Base-by-base conservation (phyloP, 2,329 filamentous ascomycete species). In the Fusarium sp. region DNA sequence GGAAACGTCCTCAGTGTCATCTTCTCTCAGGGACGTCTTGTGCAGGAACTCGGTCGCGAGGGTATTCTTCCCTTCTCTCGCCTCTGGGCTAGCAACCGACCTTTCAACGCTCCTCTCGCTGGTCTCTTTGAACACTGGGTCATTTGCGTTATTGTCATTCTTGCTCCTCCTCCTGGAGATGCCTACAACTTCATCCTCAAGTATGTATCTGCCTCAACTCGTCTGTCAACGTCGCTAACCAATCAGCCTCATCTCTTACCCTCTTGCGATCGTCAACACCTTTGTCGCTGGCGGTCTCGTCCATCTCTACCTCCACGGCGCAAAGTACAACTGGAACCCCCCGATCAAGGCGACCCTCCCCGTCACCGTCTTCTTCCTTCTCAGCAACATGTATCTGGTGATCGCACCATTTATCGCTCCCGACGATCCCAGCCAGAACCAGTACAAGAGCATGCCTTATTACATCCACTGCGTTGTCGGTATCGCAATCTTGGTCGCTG, bases 1-100 rank as follows among this genome's bases (percentile, higher is more conserved):
- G 91, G 90, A 33, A 92, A 92, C 73, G 89, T 92, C 20, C 83
- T 92, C 51, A 88, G 86, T 63, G 90, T 92, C 69, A 92, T 92
- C 70, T 92, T 92, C 81, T 90, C 90, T 0, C 90, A 92, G 79
- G 90, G 90, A 12, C 87, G 91, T 59, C 82, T 92, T 10, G 90
- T 91, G 0, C 91, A 91, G 79, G 90, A 91, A 78, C 86, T 92
- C 22, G 90, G 89, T 8, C 88, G 89, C 16, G 90, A 92, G 79
- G 90, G 90, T 33, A 85, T 92, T n/a, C 80, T 92, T 6, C 91
- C 91, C 1, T 90, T 88, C 64, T 90, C 89, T 0, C 82, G 84
- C 2, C 83, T 92, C 73, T 92, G 88, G 85, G 90, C 90, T 18
- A 90, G 87, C 79, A 92, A 90, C 80, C 85, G 86, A 50, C 90